Base-by-base conservation (phyloP, 495 filamentous ascomycete genomes). In the Stereocaulon alpinum region DNA sequence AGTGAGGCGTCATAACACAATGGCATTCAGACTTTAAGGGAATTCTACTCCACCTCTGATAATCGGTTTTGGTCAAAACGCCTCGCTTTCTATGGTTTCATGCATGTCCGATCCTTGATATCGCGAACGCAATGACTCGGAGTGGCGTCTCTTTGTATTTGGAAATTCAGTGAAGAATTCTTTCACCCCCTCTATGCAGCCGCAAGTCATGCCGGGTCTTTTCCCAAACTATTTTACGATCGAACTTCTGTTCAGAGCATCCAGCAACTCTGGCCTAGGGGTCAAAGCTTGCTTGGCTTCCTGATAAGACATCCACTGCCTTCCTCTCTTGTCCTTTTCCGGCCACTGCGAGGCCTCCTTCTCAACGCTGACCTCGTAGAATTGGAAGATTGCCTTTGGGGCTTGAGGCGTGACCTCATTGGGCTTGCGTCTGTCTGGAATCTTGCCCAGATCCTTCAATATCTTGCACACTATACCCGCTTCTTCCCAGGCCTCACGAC, bases 401-500 rank as follows among this genome's bases (percentile, higher is more conserved):
- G 85, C 85, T 44, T 86, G 76, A 62, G 83, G 76, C 53, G 81
- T 80, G 59, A 81, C 63, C 34, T 77, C 66, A 22, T 70, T 68
- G 11, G 84, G 77, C 22, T 83, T 78, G 45, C 85, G 82, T 69
- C 80, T 82, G 70, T 98, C 93, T 56, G 82, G 73, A 67, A 98
- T 93, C 60, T 85, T 76, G 55, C 93, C 93, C 63, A 98, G 79
- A 71, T 95, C 89, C 64, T 82, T 82, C 59, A 81, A 81, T 67
- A 96, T 83, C 34, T 79, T 85, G 70, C 90, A 89, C 59, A 84
- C 73, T 66, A 98, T 91, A 64, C 93, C 93, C 53, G 89, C 93
- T 74, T 98, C 93, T 74, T 98, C 93, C 93, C 93, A 98, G 47
- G 93, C 94, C 74, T 98, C 93, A 60, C 93, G 74, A 60, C 77